phyloP scores from a whole-genome alignment of 2,329 filamentous ascomycete species.

The Pyrenochaeta sp. region DNA sequence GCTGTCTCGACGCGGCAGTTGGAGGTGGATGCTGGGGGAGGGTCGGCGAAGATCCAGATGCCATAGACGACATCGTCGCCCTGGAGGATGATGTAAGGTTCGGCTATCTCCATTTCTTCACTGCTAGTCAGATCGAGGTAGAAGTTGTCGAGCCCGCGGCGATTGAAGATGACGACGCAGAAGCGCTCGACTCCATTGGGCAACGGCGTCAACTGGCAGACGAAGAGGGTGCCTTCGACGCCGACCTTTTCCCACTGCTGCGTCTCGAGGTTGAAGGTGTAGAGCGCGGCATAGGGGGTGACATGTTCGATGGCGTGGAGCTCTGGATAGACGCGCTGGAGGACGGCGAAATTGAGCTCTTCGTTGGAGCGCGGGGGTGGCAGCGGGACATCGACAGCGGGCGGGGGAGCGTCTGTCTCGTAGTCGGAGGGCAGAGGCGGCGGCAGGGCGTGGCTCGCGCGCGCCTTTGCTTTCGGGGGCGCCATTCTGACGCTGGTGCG shows the following conservation, averaged over 20 bases:
- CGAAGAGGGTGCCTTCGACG: slow-evolving; percentile 87
- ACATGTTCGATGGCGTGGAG: slow-evolving; percentile 78
- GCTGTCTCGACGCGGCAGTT: slow-evolving; percentile 60
- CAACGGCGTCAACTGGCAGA: slow-evolving; percentile 67
- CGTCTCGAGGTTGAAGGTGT: slow-evolving; percentile 73
- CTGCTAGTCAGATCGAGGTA: slow-evolving; percentile 50
- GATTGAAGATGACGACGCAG: slow-evolving; percentile 56
- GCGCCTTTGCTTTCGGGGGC: slow-evolving; percentile 38
- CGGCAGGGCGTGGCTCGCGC: slow-evolving; percentile 36
- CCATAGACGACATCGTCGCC: slow-evolving; percentile 60
- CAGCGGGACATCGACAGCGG: slow-evolving; percentile 47
- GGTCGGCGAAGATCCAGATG: slow-evolving; percentile 71
- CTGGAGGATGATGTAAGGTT: slow-evolving; percentile 67
- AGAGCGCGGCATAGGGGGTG: slow-evolving; percentile 85
- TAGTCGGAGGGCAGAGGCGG: slow-evolving; percentile 61
- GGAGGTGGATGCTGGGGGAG: slow-evolving; percentile 61
- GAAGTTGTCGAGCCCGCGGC: slow-evolving; percentile 58
- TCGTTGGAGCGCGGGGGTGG: slow-evolving; percentile 73
- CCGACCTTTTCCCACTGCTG: slow-evolving; percentile 83
- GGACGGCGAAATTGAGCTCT: slow-evolving; percentile 85
- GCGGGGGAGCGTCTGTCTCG: slow-evolving; percentile 57
- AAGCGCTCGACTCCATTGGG: slow-evolving; percentile 51
- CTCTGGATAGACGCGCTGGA: slow-evolving; percentile 80
- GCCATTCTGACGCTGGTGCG: slow-evolving; percentile 29
- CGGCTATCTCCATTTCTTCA: slow-evolving; percentile 57